Evolutionary conservation across 1,284 basidiomycete genomes (phyloP), one percentile per base, ranked within the genome.

Genomic region (Afroboletus lepidellus): DNA sequence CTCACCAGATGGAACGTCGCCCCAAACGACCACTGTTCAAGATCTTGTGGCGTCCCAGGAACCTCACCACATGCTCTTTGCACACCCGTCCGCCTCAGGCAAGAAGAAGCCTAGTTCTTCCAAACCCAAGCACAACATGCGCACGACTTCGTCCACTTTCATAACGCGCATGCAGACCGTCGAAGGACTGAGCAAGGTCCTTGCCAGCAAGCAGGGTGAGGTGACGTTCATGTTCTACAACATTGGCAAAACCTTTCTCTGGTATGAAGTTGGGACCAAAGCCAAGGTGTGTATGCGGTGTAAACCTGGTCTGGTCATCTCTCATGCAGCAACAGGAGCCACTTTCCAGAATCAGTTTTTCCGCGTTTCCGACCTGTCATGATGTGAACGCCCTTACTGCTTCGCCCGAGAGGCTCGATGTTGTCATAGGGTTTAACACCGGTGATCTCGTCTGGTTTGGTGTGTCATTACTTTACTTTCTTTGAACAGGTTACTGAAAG

Each of bases 381-480:
- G 90, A 88, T 61, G 83, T 97, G 45, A 97, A 97, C 61, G 72
- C 79, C 15, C 72, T 82, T 8, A 98, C 93, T 1, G 83, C 87
- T 9, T 84, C 82, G 11, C 75, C 85, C 5, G 88, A 92, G 47
- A 81, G 85, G 41, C 74, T 98, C 36, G 97, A 99, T 66, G 78
- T 98, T 12, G 80, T 98, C 50, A 88, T 99, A 60, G 96, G 96
- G 3, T 98, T 99, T 66, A 80, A 78, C 57, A 90, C 92, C 0
- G 96, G 96, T 15, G 96, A 99, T 70, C 76, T 99, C 23, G 74
- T 99, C 46, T 97, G 94, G 92, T 78, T 97, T 55, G 91, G 90
- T 88, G 60, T 57, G 77, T 70, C 39, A 12, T 51, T 27, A 9
- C 15, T 33, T 46, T 21, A 12, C n/a, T 36, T 55, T 23, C 24